Percentiles rank a stretch among this genome's conserved stretches.
These are phyloP conservation scores for Nannochloropsis salina DNA, from an alignment of 108 stramenopile species.

Conservation along the genomic window DNA sequence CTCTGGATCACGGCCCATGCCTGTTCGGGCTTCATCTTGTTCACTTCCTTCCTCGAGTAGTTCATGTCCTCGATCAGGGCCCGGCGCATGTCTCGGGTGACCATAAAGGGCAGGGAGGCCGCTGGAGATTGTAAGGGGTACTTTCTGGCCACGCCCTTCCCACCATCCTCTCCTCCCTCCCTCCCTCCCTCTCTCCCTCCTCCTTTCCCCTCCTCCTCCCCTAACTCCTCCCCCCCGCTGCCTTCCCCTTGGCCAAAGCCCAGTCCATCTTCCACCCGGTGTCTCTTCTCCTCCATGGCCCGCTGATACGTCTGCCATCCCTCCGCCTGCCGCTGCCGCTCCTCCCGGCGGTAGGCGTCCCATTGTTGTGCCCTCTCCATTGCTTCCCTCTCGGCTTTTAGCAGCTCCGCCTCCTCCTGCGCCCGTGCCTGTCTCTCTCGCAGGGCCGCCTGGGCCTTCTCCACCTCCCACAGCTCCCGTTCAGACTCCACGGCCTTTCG, in stretches of 20 bases:
- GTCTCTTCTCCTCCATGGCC: background rate
- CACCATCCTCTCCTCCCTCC: background rate
- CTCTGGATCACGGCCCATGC: background rate
- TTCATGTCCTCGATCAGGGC: background rate
- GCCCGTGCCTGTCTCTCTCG: conserved; percentile 4
- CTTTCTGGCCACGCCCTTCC: no score
- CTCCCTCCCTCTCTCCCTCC: background rate
- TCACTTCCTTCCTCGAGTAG: conserved; percentile 4
- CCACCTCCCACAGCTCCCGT: conserved; percentile 9
- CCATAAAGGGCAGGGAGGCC: background rate
- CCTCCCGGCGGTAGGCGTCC: background rate
- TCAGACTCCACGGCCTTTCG: background rate
- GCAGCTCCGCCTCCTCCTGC: background rate
- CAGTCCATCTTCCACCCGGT: background rate
- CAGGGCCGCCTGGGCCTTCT: background rate
- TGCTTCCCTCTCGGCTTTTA: background rate
- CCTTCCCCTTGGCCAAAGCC: background rate
- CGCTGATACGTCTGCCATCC: background rate
- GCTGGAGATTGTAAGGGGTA: background rate
- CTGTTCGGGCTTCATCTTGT: conserved; percentile 1
- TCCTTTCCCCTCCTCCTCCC: conserved; percentile 19
- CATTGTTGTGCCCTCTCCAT: background rate
- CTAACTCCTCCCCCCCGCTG: background rate
- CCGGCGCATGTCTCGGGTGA: background rate
- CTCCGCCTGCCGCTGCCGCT: background rate